Conservation (phyloP, 176 grass and related monocot species). For the Urochloa ruziziensis region DNA sequence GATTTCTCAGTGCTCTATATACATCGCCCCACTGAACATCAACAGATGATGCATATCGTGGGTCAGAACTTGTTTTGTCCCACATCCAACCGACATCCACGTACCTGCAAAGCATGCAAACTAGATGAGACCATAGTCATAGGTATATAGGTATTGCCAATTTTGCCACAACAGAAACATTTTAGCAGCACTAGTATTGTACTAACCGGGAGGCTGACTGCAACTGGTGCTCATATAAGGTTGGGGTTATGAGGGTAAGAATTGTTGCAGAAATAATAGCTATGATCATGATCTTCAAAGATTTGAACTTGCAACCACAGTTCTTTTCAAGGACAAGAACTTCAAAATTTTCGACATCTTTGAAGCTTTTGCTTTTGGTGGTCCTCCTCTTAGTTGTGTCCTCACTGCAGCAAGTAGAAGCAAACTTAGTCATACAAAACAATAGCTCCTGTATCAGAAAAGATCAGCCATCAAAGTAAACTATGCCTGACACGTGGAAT, state of each 20-base stretch:
- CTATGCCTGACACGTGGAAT: neutral
- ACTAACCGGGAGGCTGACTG: conserved; percentile 56
- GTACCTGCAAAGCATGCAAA: conserved; percentile 51
- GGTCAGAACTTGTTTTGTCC: conserved; percentile 58
- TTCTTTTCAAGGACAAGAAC: conserved; percentile 64
- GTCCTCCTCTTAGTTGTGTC: conserved; percentile 66
- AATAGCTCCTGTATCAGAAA: neutral
- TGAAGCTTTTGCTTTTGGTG: conserved; percentile 59
- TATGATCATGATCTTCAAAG: conserved; percentile 60
- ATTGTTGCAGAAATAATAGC: conserved; percentile 67
- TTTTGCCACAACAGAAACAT: neutral
- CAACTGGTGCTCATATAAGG: conserved; percentile 54
- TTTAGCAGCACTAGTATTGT: conserved; percentile 6
- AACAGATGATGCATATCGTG: conserved; percentile 58
- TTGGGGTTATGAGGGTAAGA: conserved; percentile 70
- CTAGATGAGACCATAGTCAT: neutral
- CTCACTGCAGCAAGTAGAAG: conserved; percentile 47
- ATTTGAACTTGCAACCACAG: conserved; percentile 78
- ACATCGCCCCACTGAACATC: conserved; percentile 63
- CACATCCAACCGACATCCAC: conserved; percentile 87
- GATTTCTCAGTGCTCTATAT: conserved; percentile 40
- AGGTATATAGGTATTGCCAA: neutral
- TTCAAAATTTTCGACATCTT: conserved; percentile 70
- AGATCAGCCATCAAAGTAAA: conserved; percentile 22
- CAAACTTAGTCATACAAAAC: conserved; percentile 4